phyloP scores from a whole-genome alignment of 2,329 filamentous ascomycete species.

The Cladosporium phlei region DNA sequence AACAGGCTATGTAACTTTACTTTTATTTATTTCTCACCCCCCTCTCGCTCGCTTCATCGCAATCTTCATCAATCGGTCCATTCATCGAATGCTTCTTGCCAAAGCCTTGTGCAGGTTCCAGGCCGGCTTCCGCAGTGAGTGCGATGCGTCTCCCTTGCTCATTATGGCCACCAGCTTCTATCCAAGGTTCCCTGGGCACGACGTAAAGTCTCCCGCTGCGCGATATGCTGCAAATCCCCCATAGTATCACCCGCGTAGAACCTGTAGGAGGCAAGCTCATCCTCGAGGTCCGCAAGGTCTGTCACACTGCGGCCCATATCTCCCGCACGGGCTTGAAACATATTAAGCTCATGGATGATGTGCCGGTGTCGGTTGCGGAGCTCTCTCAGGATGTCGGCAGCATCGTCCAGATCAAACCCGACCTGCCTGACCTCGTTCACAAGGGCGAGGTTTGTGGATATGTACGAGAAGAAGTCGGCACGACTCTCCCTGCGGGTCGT shows the following conservation, averaged over 20 bases:
- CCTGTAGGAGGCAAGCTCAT: not conserved
- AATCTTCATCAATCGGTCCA: too few relatives aligned
- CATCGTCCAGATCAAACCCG: not conserved
- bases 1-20: conserved; percentile 23
- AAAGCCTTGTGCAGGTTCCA: too few relatives aligned
- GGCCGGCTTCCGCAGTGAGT: too few relatives aligned
- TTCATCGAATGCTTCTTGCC: too few relatives aligned
- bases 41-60: too few relatives aligned
- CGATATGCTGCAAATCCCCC: not conserved
- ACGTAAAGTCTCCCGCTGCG: too few relatives aligned
- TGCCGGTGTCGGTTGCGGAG: not conserved
- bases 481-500: not conserved
- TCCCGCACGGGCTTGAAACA: not conserved
- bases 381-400: not conserved
- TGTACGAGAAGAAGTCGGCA: not conserved
- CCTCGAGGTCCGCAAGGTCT: not conserved
- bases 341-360: not conserved
- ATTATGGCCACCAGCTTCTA: too few relatives aligned
- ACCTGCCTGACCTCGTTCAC: not conserved
- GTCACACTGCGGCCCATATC: not conserved
- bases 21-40: too few relatives aligned
- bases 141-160: too few relatives aligned
- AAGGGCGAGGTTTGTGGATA: not conserved
- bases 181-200: too few relatives aligned
- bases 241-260: not conserved